Conservation (phyloP, 768 basidiomycete genomes). For the Pleurotus cornucopiae region DNA sequence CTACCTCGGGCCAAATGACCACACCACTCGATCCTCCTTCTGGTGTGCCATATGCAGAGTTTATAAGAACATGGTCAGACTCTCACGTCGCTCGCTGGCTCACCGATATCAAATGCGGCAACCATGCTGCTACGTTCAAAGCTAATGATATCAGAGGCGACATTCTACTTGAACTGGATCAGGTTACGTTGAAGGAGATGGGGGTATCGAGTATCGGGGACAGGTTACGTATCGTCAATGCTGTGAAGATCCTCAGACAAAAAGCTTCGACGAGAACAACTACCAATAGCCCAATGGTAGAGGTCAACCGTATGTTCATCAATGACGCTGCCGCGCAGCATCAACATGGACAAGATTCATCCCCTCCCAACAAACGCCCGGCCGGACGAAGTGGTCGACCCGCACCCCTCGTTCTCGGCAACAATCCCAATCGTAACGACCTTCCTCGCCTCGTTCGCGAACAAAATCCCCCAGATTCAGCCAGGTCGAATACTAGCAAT, state of each 20-base stretch:
- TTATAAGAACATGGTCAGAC: conserved; percentile 70
- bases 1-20: conserved; percentile 25
- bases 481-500: conserved; percentile 28
- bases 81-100: conserved; percentile 76
- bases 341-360: conserved; percentile 13
- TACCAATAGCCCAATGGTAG: conserved; percentile 8
- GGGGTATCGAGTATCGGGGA: conserved; percentile 88
- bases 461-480: conserved; percentile 52
- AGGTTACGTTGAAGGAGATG: conserved; percentile 85
- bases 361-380: conserved; percentile 24
- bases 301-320: conserved; percentile 8
- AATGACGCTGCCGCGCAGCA: conserved; percentile 1
- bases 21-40: conserved; percentile 48
- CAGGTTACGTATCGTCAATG: conserved; percentile 80
- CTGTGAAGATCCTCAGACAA: conserved; percentile 74
- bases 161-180: conserved; percentile 89
- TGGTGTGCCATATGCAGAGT: conserved; percentile 57
- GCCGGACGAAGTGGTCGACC: conserved; percentile 56
- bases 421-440: conserved; percentile 47
- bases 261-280: conserved; percentile 31
- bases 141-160: conserved; percentile 90
- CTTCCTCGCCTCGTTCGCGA: conserved; percentile 74
- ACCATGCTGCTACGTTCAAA: conserved; percentile 66
- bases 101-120: conserved; percentile 65
- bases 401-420: conserved; percentile 74